Evolutionary conservation across 768 basidiomycete species (phyloP).

Genomic region (Serendipita vermifera): DNA sequence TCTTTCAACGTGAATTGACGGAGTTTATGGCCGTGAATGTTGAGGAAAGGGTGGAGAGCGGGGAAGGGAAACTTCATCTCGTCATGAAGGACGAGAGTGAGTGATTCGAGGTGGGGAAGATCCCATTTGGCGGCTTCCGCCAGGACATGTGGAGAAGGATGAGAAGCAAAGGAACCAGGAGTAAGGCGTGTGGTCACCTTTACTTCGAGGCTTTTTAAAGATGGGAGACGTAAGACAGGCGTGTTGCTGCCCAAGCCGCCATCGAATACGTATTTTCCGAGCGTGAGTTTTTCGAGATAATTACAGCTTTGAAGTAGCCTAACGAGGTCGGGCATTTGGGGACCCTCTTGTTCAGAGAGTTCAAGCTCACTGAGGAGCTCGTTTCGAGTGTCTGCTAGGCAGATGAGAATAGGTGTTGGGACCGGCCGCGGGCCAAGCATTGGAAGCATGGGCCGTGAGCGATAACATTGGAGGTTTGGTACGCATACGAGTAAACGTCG

Average conservation of each 20-base stretch:
- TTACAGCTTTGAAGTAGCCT: background rate
- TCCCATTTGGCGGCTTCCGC: constrained; percentile 6
- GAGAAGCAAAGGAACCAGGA: background rate
- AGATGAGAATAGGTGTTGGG: background rate
- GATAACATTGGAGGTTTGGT: background rate
- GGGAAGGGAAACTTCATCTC: constrained; percentile 3
- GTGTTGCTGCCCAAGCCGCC: background rate
- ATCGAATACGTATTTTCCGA: background rate
- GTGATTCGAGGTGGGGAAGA: background rate
- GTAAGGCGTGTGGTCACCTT: background rate
- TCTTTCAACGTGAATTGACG: background rate
- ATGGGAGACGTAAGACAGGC: background rate
- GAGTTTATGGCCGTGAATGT: constrained; percentile 6
- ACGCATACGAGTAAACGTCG: background rate
- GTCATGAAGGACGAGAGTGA: background rate
- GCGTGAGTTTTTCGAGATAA: background rate
- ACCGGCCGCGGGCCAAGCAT: background rate
- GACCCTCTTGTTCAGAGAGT: background rate
- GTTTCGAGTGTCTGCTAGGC: background rate
- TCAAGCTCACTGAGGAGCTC: background rate
- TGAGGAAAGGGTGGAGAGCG: constrained; percentile 1
- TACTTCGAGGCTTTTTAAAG: background rate
- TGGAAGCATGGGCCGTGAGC: background rate
- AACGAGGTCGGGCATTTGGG: background rate
- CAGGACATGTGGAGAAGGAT: background rate